Base-by-base conservation (phyloP, 202 grass and related monocot species). In the Saccharum hybrid region DNA sequence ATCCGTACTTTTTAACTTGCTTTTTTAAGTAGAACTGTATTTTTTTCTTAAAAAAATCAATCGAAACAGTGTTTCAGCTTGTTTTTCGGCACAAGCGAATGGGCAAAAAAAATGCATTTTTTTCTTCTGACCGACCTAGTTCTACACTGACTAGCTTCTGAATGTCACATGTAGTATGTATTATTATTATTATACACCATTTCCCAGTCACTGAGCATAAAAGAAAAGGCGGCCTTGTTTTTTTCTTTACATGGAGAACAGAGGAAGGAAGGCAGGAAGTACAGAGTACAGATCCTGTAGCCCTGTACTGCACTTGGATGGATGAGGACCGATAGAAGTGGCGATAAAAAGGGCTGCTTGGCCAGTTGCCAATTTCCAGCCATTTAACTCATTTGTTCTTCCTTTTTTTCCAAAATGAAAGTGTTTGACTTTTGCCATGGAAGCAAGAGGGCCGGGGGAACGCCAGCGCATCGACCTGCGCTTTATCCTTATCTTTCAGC, bases 401-500 rank as follows among this genome's bases (percentile, higher is more conserved):
- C 33, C 33, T 33, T 33, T 4, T 4, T 45, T 41, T 13, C 0
- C 8, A 0, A 48, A 54, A 75, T 30, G 15, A 81, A 77, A 14
- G 8, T 68, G 66, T 83, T 88, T 28, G 83, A 88, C 79, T 83
- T 91, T 66, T 57, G 42, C 63, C 71, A 19, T 22, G 8, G 64
- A 75, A 68, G 42, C 36, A 43, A 52, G 60, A 72, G 23, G 33
- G 9, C n/a, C 16, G 7, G 22, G 18, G 78, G 37, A 85, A 78
- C 83, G 83, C 74, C 67, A 57, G n/a, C 81, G 39, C 54, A 38
- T 72, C 40, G 74, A 83, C 68, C 78, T 78, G 72, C 77, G 40
- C 61, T 82, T 45, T 86, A 87, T 80, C 81, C 84, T 84, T 81
- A 85, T 85, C 89, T 81, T 71, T 66, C 75, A 31, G 64, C 80